Evolutionary conservation across 2,329 filamentous ascomycete species (phyloP), one percentile per base, ranked within the genome.

Genomic region (Colletotrichum echinochloae): DNA sequence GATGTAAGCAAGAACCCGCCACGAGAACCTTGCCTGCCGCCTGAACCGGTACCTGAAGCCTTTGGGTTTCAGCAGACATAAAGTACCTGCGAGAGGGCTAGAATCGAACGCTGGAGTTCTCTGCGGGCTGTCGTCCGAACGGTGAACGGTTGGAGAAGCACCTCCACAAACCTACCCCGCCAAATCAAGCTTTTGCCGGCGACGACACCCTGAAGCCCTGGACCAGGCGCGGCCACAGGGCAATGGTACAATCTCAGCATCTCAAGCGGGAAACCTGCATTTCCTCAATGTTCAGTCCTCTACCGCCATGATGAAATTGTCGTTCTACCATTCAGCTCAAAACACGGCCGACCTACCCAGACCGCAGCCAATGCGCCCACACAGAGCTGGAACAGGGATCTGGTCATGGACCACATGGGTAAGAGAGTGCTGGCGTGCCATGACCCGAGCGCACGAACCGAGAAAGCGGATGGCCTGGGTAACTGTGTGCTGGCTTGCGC

Each of bases 131-230:
- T 70, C 67, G 67, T 70, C 67, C 67, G 67, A 70, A 70, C 64
- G 51, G 67, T 44, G 64, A 61, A 67, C 57, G 33, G 56, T 61
- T 70, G 54, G 67, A 56, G 66, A 65, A 60, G 11, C 44, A 46
- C 63, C 59, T 49, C 66, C 67, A 57, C 49, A 70, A 70, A 62
- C 64, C 51, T 70, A 70, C 67, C 64, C 67, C 67, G 67, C 67
- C 57, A 67, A 46, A 67, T 5, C 49, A 37, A 35, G 46, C 60
- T 51, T 54, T 65, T 14, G 64, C 57, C 59, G 23, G 51, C 62
- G 56, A 26, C 62, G 56, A 26, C 66, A 52, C 56, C 51, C 39
- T 60, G 51, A 37, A n/a, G 44, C 57, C 51, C 48, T 55, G 63
- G 51, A 26, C 39, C 26, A 28, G 26, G 26, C 56, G 28, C 9